A percentile compares a stretch with the other conserved stretches of the same genome.
Conservation (phyloP, 1,139 yeast genomes). For the Yamadazyma triangularis region DNA sequence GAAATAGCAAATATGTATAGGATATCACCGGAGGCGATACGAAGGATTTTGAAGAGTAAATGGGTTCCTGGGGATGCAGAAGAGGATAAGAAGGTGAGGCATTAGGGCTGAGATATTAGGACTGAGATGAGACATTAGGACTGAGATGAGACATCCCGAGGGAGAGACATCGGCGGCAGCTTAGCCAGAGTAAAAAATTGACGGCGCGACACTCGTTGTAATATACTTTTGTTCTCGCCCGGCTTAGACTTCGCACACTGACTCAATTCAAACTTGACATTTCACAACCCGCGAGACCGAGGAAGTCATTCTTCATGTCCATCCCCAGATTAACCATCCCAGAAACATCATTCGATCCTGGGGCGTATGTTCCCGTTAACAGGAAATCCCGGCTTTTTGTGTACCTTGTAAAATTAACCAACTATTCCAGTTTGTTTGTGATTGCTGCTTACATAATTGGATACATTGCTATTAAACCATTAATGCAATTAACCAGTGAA, state of each 20-base stretch:
- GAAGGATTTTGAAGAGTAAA: conserved; percentile 71
- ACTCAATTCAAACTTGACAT: no score
- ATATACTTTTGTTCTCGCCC: no score
- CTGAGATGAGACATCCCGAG: no score
- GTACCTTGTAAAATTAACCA: conserved; percentile 29
- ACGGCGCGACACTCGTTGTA: no score
- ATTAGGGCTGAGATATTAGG: no score
- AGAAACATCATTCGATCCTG: conserved; percentile 38
- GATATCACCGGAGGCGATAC: conserved; percentile 77
- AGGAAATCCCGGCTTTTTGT: conserved; percentile 22
- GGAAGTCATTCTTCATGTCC: no score
- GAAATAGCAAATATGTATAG: conserved; percentile 63
- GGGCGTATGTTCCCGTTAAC: conserved; percentile 16
- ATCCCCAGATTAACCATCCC: conserved; percentile 40
- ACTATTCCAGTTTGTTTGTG: conserved; percentile 32
- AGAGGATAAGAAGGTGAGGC: conserved; percentile 23
- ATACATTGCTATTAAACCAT: conserved; percentile 30
- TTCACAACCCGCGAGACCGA: no score
- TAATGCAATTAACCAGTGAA: conserved; percentile 26
- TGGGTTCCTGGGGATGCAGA: conserved; percentile 67
- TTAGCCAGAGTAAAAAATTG: no score
- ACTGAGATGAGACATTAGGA: no score
- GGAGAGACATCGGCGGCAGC: no score
- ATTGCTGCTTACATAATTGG: conserved; percentile 30
- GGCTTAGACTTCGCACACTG: no score